These are phyloP conservation scores for Viola pubescens DNA, from an alignment of 441 rosid genomes.

Conservation along the genomic window DNA sequence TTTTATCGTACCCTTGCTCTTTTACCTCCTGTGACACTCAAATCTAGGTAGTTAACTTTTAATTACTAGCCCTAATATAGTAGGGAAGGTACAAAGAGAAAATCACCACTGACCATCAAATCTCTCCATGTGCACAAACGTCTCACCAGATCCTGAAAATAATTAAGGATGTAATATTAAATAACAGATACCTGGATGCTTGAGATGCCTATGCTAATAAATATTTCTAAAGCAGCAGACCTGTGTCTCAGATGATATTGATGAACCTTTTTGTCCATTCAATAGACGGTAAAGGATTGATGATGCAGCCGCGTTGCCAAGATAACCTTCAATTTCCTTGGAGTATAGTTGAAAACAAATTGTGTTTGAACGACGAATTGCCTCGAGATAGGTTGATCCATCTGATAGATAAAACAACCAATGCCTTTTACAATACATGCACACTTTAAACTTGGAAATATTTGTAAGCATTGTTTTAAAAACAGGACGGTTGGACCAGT, in stretches of 20 bases:
- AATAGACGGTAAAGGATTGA: slow-evolving; percentile 63
- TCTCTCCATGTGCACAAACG: slow-evolving; percentile 89
- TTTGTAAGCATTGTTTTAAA: too few relatives aligned
- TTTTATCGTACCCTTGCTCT: too few relatives aligned
- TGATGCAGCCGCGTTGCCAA: slow-evolving; percentile 74
- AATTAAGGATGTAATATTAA: slow-evolving; percentile 17
- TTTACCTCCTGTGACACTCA: too few relatives aligned
- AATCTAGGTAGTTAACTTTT: too few relatives aligned
- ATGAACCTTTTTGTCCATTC: slow-evolving; percentile 46
- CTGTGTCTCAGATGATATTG: slow-evolving; percentile 46
- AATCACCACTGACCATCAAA: slow-evolving; percentile 56
- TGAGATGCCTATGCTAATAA: slow-evolving; percentile 5
- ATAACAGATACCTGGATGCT: slow-evolving; percentile 6
- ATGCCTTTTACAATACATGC: too few relatives aligned
- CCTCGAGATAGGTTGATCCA: slow-evolving; percentile 71
- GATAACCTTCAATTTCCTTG: slow-evolving; percentile 73
- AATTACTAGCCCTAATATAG: slow-evolving; percentile 3
- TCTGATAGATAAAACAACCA: slow-evolving; percentile 40
- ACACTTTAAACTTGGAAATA: too few relatives aligned
- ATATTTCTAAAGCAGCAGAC: slow-evolving; percentile 26
- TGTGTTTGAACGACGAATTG: slow-evolving; percentile 81
- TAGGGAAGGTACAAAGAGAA: slow-evolving; percentile 7
- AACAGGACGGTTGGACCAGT: too few relatives aligned
- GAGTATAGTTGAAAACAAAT: slow-evolving; percentile 64
- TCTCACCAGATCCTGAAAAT: slow-evolving; percentile 73